Conservation (phyloP, 2,329 filamentous ascomycete species). For the Colletotrichum tofieldiae region DNA sequence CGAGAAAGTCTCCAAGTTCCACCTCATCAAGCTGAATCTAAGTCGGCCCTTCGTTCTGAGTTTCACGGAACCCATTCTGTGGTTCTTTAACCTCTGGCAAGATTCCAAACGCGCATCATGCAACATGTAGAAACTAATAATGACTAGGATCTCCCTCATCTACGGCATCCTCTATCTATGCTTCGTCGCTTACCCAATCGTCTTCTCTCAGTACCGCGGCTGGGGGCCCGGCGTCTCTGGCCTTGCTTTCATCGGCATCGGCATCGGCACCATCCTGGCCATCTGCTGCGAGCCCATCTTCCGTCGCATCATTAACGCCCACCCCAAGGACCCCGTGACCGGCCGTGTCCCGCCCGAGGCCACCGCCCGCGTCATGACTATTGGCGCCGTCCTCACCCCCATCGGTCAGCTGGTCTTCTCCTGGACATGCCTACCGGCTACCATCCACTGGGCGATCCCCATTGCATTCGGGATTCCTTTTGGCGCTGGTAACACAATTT, state of each 20-base stretch:
- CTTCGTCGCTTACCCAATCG: constrained; percentile 91
- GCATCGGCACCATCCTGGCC: constrained; percentile 74
- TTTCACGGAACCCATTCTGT: constrained; percentile 85
- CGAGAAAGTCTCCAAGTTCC: constrained; percentile 73
- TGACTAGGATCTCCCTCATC: constrained; percentile 79
- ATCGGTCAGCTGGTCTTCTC: constrained; percentile 88
- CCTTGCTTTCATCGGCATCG: constrained; percentile 82
- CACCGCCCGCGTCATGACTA: constrained; percentile 84
- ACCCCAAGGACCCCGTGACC: constrained; percentile 82
- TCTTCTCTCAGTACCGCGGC: constrained; percentile 81
- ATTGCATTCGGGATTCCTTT: constrained; percentile 86
- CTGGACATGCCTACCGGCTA: constrained; percentile 85
- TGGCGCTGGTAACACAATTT: constrained; percentile 81
- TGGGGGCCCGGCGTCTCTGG: constrained; percentile 84
- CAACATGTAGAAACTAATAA: not conserved
- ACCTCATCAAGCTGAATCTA: constrained; percentile 82
- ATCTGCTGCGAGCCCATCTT: constrained; percentile 80
- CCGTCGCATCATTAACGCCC: constrained; percentile 82
- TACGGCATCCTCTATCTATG: constrained; percentile 92
- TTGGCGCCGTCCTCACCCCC: constrained; percentile 82
- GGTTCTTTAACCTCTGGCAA: constrained; percentile 78
- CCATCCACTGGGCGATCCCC: constrained; percentile 87
- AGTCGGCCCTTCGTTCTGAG: constrained; percentile 84
- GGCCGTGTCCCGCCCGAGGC: constrained; percentile 84
- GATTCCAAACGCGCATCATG: constrained; percentile 40